These are phyloP conservation scores for Stylosanthes scabra DNA, from an alignment of 331 rosid species.

Conservation along the genomic window DNA sequence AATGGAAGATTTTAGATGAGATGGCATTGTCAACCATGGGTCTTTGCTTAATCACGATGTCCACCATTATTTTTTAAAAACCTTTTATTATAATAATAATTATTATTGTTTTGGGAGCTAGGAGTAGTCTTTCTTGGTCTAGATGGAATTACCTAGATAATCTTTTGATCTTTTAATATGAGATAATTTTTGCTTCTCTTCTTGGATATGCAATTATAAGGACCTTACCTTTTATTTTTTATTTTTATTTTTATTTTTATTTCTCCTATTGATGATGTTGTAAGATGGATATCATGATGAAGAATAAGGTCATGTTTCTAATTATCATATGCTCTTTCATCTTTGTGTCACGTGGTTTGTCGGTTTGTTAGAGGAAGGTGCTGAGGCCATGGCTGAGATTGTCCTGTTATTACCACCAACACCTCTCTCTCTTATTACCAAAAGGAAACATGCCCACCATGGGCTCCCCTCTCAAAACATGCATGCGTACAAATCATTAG, in stretches of 20 bases:
- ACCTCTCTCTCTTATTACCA: slow-evolving; percentile 31
- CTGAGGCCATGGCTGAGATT: slow-evolving; percentile 45
- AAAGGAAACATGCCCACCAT: slow-evolving; percentile 37
- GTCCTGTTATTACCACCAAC: slow-evolving; percentile 45
- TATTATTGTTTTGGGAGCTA: background rate
- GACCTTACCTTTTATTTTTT: slow-evolving; percentile 13
- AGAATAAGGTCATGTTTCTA: slow-evolving; percentile 48
- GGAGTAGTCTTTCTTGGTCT: slow-evolving; percentile 14
- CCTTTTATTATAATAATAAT: background rate
- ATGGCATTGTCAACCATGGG: slow-evolving; percentile 67
- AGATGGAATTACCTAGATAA: slow-evolving; percentile 41
- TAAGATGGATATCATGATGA: slow-evolving; percentile 41
- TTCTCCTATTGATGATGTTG: background rate
- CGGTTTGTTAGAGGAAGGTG: slow-evolving; percentile 66
- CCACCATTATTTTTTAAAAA: slow-evolving; percentile 46
- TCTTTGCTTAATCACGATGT: slow-evolving; percentile 66
- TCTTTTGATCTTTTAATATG: background rate
- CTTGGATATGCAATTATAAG: slow-evolving; percentile 46
- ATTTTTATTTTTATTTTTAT: background rate
- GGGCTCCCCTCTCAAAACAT: slow-evolving; percentile 42
- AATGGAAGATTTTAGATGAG: slow-evolving; percentile 49
- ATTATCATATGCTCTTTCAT: slow-evolving; percentile 43
- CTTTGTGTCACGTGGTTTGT: slow-evolving; percentile 70
- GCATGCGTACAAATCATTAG: slow-evolving; percentile 44
- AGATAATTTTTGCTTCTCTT: background rate